Evolutionary conservation across 1,284 basidiomycete species (phyloP), one percentile per base, ranked within the genome.

Genomic region (Nidula niveotomentosa): DNA sequence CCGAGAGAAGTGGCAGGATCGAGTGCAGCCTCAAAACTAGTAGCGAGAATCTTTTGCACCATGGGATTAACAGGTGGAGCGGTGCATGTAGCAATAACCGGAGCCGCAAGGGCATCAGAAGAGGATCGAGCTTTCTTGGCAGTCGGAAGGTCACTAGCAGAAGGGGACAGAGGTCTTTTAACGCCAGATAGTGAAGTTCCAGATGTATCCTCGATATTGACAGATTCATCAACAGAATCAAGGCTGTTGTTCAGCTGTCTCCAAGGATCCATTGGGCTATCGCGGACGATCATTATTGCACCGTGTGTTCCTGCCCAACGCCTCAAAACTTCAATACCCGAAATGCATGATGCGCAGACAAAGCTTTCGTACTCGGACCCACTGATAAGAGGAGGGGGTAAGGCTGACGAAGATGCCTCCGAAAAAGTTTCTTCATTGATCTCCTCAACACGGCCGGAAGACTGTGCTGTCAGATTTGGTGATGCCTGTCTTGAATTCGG

Each of bases 331-430:
- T 75, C 70, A 53, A 81, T 83, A 43, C 71, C 68, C 15, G 68
- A 69, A 12, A 87, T 88, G 65, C 90, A 93, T 18, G 74, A 62
- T 35, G 78, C 76, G 68, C 91, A 93, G 8, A 92, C 71, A 59
- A 93, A 81, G 35, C 81, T 73, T 45, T 92, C 88, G 64, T 92
- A 93, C 63, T 87, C 81, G 15, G 74, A 73, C 4, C 80, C 84
- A 18, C 81, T 70, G 53, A 93, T 76, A 33, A 91, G 74, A 4
- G 86, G 79, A 34, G 82, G 83, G 30, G 88, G 85, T 15, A 91
- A 76, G 36, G 75, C 83, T 18, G 79, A 82, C 9, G 84, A 84
- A 5, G 87, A 87, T 18, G 76, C 74, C 49, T 84, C 81, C 12
- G 88, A 90, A 30, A 64, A 68, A n/a, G 70, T 74, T 62, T 85